phyloP scores from a whole-genome alignment of 2,329 filamentous ascomycete species.

The Cladosporium sphaerospermum region DNA sequence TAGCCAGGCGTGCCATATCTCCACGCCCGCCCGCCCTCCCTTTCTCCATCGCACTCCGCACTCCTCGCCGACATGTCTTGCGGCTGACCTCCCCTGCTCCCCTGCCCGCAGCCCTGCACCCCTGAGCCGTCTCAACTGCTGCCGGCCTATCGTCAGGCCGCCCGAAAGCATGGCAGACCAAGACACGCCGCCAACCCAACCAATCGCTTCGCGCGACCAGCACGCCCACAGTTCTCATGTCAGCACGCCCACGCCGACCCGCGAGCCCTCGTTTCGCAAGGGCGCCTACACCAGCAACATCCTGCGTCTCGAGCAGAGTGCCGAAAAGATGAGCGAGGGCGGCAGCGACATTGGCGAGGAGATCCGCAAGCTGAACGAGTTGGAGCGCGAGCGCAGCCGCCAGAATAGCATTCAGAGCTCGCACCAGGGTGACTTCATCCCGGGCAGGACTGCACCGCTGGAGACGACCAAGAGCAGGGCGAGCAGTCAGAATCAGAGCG shows the following conservation, averaged over 20 bases:
- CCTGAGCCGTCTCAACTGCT: neutral
- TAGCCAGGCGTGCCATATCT: too few relatives aligned
- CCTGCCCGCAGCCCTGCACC: too few relatives aligned
- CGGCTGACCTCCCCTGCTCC: too few relatives aligned
- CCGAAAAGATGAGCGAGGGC: constrained; percentile 62
- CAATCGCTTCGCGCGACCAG: constrained; percentile 5
- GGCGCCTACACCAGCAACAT: constrained; percentile 59
- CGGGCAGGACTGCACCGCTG: constrained; percentile 1
- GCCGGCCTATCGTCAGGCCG: neutral
- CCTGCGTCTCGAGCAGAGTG: constrained; percentile 66
- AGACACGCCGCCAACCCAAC: constrained; percentile 6
- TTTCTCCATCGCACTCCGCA: too few relatives aligned
- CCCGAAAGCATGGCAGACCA: constrained; percentile 1
- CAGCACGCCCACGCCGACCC: constrained; percentile 10
- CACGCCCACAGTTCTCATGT: constrained; percentile 1
- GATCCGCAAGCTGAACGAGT: constrained; percentile 65
- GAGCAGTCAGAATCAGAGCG: constrained; percentile 53
- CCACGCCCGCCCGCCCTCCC: too few relatives aligned
- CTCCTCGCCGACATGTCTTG: too few relatives aligned
- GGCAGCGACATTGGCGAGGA: constrained; percentile 70
- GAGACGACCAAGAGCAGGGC: constrained; percentile 62
- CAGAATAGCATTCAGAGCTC: constrained; percentile 22
- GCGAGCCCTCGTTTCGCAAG: constrained; percentile 12
- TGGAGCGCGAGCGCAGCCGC: constrained; percentile 19
- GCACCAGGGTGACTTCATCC: constrained; percentile 16